phyloP scores from a whole-genome alignment of 768 basidiomycete species.

The Sutorius australiensis region DNA sequence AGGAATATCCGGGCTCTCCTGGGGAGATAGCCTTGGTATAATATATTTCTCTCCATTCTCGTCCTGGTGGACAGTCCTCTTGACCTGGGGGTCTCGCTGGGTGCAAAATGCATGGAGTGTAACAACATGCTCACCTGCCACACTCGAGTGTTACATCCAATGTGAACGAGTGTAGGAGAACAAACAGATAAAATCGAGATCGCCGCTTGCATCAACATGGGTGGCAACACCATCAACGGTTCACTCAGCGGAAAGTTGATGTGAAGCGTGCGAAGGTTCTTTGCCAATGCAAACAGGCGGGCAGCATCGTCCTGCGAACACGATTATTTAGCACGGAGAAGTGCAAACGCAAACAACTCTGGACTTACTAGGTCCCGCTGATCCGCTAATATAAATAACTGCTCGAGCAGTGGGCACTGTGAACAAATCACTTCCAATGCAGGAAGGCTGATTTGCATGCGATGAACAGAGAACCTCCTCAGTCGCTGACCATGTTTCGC shows the following conservation, averaged over 20 bases:
- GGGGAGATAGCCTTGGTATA: slow-evolving; percentile 42
- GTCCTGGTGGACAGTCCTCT: slow-evolving; percentile 34
- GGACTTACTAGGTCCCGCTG: slow-evolving; percentile 41
- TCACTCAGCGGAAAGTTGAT: slow-evolving; percentile 46
- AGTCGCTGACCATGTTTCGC: slow-evolving; percentile 49
- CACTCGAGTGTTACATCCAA: slow-evolving; percentile 66
- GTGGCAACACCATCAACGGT: slow-evolving; percentile 11
- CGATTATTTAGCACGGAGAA: neutral
- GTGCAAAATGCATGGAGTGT: neutral
- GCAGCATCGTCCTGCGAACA: slow-evolving; percentile 16
- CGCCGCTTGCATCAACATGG: slow-evolving; percentile 33
- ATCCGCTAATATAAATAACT: slow-evolving; percentile 60
- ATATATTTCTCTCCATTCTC: slow-evolving; percentile 38
- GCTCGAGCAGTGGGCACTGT: slow-evolving; percentile 50
- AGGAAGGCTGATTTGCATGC: slow-evolving; percentile 51
- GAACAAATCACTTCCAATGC: slow-evolving; percentile 53
- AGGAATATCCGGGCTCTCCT: slow-evolving; percentile 64
- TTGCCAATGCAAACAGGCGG: slow-evolving; percentile 41
- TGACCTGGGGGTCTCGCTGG: slow-evolving; percentile 38
- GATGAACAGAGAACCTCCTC: slow-evolving; percentile 57
- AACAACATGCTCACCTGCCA: slow-evolving; percentile 53
- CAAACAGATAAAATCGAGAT: slow-evolving; percentile 48
- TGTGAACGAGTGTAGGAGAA: slow-evolving; percentile 48
- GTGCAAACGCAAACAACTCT: neutral
- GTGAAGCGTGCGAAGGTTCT: slow-evolving; percentile 53